Conservation (phyloP, 164 flowering plant species). For the Cinnamomum micranthum region DNA sequence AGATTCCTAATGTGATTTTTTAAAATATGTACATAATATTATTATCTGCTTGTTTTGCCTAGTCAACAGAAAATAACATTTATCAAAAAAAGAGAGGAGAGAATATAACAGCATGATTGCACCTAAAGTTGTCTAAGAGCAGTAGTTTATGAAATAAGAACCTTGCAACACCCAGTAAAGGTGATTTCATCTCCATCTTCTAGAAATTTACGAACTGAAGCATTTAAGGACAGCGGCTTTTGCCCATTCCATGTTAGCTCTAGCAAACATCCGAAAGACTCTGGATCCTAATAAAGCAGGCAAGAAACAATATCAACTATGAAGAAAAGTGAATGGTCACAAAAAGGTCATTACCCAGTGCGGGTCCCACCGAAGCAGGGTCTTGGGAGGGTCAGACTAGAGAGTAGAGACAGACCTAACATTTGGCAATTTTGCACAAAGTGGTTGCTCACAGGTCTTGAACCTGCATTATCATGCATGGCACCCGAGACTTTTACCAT, state of each 20-base stretch:
- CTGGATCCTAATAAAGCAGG: conserved; percentile 62
- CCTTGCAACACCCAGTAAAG: conserved; percentile 79
- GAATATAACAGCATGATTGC: background rate
- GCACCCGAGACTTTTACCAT: too few relatives aligned
- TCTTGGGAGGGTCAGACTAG: too few relatives aligned
- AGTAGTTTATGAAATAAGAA: conserved; percentile 12
- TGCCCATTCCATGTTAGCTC: conserved; percentile 93
- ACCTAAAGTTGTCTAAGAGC: background rate
- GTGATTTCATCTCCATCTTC: conserved; percentile 97
- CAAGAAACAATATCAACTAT: background rate
- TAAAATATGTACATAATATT: background rate
- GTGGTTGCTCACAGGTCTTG: too few relatives aligned
- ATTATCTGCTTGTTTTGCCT: background rate
- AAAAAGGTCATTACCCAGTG: too few relatives aligned
- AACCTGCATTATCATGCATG: too few relatives aligned
- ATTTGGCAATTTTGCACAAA: too few relatives aligned
- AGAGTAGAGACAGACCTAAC: too few relatives aligned
- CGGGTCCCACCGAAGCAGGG: too few relatives aligned
- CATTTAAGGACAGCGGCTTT: conserved; percentile 63
- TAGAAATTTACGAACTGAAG: conserved; percentile 55
- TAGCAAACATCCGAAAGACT: conserved; percentile 81
- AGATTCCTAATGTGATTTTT: too few relatives aligned
- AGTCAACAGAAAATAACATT: background rate
- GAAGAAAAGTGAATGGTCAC: background rate
- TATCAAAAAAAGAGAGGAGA: background rate